Evolutionary conservation across 2,329 filamentous ascomycete species (phyloP).

Genomic region (Exserohilum turcica): DNA sequence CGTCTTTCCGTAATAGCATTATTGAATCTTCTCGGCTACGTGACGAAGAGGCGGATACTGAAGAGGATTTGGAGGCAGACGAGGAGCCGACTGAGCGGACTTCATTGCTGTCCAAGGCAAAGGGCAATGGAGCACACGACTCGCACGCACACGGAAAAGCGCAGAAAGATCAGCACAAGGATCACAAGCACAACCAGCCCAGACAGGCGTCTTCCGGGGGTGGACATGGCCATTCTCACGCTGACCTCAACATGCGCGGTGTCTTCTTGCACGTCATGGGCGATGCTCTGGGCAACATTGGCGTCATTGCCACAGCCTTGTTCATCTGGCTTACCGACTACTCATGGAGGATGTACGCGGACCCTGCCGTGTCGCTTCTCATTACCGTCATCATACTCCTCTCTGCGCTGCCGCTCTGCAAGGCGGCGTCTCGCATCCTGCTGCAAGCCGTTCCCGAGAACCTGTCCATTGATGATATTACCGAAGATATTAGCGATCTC

Average conservation of each 20-base stretch:
- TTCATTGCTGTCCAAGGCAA: slow-evolving; percentile 44
- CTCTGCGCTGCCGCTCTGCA: slow-evolving; percentile 78
- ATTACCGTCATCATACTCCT: slow-evolving; percentile 80
- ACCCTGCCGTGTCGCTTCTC: slow-evolving; percentile 89
- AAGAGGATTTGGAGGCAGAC: slow-evolving; percentile 53
- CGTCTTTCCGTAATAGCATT: slow-evolving; percentile 89
- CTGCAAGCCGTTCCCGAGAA: slow-evolving; percentile 92
- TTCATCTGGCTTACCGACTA: slow-evolving; percentile 90
- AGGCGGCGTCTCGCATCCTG: slow-evolving; percentile 82
- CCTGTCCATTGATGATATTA: slow-evolving; percentile 86
- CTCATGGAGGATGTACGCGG: slow-evolving; percentile 82
- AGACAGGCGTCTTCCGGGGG: slow-evolving; percentile 63
- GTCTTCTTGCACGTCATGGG: slow-evolving; percentile 74
- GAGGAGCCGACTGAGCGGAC: slow-evolving; percentile 50
- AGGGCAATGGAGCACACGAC: slow-evolving; percentile 27
- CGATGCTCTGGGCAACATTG: slow-evolving; percentile 84
- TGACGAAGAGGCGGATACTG: slow-evolving; percentile 61
- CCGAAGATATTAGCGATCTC: slow-evolving; percentile 84
- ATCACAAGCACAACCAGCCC: slow-evolving; percentile 82
- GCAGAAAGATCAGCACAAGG: slow-evolving; percentile 58
- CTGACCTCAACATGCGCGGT: slow-evolving; percentile 91
- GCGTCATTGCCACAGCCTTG: slow-evolving; percentile 80
- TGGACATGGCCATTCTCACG: slow-evolving; percentile 76
- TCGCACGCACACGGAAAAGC: slow-evolving; percentile 17
- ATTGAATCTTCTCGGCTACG: slow-evolving; percentile 74